A percentile compares a stretch with the other conserved stretches of the same genome.
Conservation (phyloP, 495 filamentous ascomycete genomes). For the Penicillium subrubescens region DNA sequence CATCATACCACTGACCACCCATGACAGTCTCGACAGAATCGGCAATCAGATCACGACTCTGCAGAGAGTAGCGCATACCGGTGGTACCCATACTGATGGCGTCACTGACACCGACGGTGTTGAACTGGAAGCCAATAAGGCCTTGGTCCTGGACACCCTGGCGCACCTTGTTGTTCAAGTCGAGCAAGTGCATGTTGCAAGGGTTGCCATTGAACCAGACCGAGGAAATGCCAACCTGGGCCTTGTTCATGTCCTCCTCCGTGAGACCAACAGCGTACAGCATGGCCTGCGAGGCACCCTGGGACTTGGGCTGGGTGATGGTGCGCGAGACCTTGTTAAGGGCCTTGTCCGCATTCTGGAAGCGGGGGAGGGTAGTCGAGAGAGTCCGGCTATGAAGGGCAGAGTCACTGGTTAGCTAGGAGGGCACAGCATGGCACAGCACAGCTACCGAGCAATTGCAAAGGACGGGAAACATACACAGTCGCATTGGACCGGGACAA, state of each 20-base stretch:
- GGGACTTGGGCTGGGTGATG: conserved; percentile 94
- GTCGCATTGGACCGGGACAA: conserved; percentile 28
- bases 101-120: conserved; percentile 90
- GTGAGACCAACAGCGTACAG: conserved; percentile 89
- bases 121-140: conserved; percentile 88
- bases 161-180: conserved; percentile 79
- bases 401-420: conserved; percentile 16
- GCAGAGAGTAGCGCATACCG: conserved; percentile 91
- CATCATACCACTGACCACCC: conserved; percentile 99
- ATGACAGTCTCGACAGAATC: conserved; percentile 99
- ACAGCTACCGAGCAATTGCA: conserved; percentile 6
- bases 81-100: conserved; percentile 60
- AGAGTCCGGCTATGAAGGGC: conserved; percentile 43
- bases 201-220: conserved; percentile 90
- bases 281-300: conserved; percentile 99
- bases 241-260: conserved; percentile 85
- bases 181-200: conserved; percentile 98
- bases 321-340: conserved; percentile 80
- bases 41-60: conserved; percentile 93
- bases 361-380: conserved; percentile 48
- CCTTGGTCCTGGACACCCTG: conserved; percentile 82
- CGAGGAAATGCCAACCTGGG: conserved; percentile 95
- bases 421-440: background rate
- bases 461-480: conserved; percentile 19
- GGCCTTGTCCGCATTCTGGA: conserved; percentile 39